Percentiles rank a stretch among this genome's conserved stretches.
Conservation (phyloP, 2,329 filamentous ascomycete genomes). For the Neofusicoccum sp. region DNA sequence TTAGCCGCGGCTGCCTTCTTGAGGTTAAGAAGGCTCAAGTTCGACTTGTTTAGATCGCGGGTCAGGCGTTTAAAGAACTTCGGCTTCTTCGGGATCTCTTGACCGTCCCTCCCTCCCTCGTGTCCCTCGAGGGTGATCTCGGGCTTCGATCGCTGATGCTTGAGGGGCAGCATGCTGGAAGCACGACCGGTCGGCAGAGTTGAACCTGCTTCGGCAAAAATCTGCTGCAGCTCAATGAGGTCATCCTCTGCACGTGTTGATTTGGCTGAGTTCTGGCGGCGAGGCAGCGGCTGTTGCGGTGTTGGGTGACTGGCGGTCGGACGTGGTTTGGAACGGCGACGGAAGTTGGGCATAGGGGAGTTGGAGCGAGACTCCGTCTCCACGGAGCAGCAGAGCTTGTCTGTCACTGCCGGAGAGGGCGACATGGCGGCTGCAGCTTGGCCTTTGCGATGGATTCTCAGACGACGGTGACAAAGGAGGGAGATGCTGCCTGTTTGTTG, state of each 20-base stretch:
- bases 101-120: slow-evolving; percentile 7
- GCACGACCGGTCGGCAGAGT: not conserved
- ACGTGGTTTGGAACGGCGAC: not conserved
- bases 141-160: not conserved
- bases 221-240: slow-evolving; percentile 33
- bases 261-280: not conserved
- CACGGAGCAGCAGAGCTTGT: not conserved
- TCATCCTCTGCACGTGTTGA: slow-evolving; percentile 22
- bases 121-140: not conserved
- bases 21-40: not conserved
- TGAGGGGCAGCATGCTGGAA: slow-evolving; percentile 4
- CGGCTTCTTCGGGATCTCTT: slow-evolving; percentile 22
- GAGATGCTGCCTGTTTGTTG: not conserved
- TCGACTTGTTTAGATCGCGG: not conserved
- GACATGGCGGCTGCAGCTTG: not conserved
- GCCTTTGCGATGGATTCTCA: not conserved
- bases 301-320: too few species aligned
- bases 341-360: not conserved
- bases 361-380: slow-evolving; percentile 1
- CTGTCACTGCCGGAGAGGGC: not conserved
- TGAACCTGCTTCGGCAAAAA: slow-evolving; percentile 30
- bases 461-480: not conserved
- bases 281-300: not conserved
- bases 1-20: slow-evolving; percentile 4
- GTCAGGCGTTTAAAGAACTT: slow-evolving; percentile 16